phyloP scores from a whole-genome alignment of 2,329 filamentous ascomycete species.

The Ilyonectria destructans region DNA sequence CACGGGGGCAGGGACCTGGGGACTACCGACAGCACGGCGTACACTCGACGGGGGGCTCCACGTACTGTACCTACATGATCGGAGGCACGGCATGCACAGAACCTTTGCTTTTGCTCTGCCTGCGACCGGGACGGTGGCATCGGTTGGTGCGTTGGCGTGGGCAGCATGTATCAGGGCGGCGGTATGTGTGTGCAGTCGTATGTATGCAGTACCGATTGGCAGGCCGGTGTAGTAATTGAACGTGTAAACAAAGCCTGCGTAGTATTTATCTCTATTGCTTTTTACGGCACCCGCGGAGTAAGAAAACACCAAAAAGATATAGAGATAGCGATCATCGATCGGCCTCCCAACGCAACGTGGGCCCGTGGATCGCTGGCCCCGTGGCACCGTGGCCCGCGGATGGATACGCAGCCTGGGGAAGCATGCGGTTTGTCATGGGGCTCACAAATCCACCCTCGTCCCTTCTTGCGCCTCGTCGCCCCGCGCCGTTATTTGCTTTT shows the following conservation, averaged over 20 bases:
- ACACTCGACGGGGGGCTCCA: neutral
- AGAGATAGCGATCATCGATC: constrained; percentile 22
- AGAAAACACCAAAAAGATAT: neutral
- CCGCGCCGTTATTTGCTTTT: neutral
- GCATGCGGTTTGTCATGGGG: constrained; percentile 34
- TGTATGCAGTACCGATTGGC: too few relatives aligned
- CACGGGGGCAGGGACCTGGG: neutral
- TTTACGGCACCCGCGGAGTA: neutral
- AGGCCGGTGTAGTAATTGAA: too few relatives aligned
- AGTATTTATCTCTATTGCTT: neutral
- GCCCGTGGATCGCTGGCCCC: constrained; percentile 1
- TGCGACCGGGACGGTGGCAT: neutral
- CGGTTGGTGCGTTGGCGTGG: neutral
- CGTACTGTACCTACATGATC: neutral
- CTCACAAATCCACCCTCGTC: constrained; percentile 23
- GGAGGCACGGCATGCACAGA: neutral
- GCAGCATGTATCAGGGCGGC: too few relatives aligned
- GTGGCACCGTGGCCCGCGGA: neutral
- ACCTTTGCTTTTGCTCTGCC: neutral
- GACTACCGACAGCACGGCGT: neutral
- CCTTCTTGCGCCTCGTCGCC: neutral
- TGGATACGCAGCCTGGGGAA: constrained; percentile 24
- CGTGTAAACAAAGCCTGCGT: too few relatives aligned
- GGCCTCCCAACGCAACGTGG: neutral
- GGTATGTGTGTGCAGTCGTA: too few relatives aligned